phyloP scores from a whole-genome alignment of 2,329 filamentous ascomycete genomes.

The Microthyrium microscopicum region DNA sequence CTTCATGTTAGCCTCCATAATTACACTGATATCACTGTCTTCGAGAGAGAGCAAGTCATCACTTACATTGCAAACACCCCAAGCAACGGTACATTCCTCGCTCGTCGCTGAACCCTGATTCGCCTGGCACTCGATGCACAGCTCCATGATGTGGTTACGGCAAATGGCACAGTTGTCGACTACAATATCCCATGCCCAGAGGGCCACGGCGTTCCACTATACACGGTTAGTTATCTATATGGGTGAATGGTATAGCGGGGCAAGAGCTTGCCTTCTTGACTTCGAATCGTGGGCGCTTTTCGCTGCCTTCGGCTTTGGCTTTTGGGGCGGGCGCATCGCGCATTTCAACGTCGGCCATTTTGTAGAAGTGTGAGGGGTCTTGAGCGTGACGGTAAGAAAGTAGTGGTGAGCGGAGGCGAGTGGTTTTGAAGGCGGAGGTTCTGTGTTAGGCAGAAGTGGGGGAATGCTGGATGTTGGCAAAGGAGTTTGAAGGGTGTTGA shows the following conservation, averaged over 20 bases:
- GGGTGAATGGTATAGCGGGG: not conserved
- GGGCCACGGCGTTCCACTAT: constrained; percentile 93
- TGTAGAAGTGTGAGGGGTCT: constrained; percentile 8
- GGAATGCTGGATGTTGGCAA: too few relatives aligned
- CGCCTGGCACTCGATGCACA: constrained; percentile 97
- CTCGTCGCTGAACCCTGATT: constrained; percentile 95
- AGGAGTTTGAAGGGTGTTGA: too few relatives aligned
- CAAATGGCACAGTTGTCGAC: constrained; percentile 99
- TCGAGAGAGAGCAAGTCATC: not conserved
- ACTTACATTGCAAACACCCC: constrained; percentile 96
- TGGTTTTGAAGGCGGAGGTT: too few relatives aligned
- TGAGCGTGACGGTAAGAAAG: not conserved
- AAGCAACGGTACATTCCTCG: constrained; percentile 95
- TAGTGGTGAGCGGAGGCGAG: too few relatives aligned
- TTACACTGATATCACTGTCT: too few relatives aligned
- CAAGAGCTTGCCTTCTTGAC: constrained; percentile 78
- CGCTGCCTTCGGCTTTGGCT: constrained; percentile 33
- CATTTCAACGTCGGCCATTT: constrained; percentile 95
- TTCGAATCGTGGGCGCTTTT: constrained; percentile 88
- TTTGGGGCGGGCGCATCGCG: constrained; percentile 51
- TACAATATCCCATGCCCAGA: constrained; percentile 99
- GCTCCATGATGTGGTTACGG: constrained; percentile 98
- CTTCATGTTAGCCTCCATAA: constrained; percentile 18
- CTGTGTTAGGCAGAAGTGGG: too few relatives aligned
- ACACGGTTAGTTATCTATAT: constrained; percentile 3